These are phyloP conservation scores for Pichia californica DNA, from an alignment of 805 yeast genomes.

Conservation along the genomic window DNA sequence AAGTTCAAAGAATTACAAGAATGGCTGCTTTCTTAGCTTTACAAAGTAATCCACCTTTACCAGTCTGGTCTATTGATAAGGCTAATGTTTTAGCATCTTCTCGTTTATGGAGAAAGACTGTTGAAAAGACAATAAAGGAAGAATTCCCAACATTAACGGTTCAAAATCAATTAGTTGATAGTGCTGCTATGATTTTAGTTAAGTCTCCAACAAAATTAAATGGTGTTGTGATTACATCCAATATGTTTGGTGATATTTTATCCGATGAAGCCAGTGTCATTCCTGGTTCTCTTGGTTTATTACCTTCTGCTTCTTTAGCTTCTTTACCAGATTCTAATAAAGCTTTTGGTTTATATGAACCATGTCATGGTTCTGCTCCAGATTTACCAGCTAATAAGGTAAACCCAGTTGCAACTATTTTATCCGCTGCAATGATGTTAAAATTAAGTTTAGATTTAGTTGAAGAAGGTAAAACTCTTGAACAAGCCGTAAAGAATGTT, in stretches of 20 bases:
- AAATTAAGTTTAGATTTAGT: constrained; percentile 77
- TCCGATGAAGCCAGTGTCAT: constrained; percentile 97
- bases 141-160: constrained; percentile 88
- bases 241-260: constrained; percentile 98
- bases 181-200: constrained; percentile 97
- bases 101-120: constrained; percentile 93
- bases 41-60: constrained; percentile 89
- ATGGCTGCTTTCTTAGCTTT: constrained; percentile 97
- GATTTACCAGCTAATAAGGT: constrained; percentile 84
- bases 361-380: constrained; percentile 98
- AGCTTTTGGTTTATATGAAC: constrained; percentile 96
- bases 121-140: constrained; percentile 70
- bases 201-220: constrained; percentile 87
- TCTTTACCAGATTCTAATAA: constrained; percentile 93
- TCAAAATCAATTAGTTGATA: constrained; percentile 94
- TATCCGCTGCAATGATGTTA: constrained; percentile 97
- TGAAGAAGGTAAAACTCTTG: constrained; percentile 83
- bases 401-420: constrained; percentile 91
- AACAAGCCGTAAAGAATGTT: constrained; percentile 77
- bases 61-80: constrained; percentile 94
- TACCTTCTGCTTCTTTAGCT: constrained; percentile 94
- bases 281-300: constrained; percentile 93
- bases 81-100: constrained; percentile 97
- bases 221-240: constrained; percentile 87
- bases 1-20: constrained; percentile 91